Percentiles rank a stretch among this genome's conserved stretches.
phyloP scores from a whole-genome alignment of 148 eudicot species.

The Camellia granthamiana region DNA sequence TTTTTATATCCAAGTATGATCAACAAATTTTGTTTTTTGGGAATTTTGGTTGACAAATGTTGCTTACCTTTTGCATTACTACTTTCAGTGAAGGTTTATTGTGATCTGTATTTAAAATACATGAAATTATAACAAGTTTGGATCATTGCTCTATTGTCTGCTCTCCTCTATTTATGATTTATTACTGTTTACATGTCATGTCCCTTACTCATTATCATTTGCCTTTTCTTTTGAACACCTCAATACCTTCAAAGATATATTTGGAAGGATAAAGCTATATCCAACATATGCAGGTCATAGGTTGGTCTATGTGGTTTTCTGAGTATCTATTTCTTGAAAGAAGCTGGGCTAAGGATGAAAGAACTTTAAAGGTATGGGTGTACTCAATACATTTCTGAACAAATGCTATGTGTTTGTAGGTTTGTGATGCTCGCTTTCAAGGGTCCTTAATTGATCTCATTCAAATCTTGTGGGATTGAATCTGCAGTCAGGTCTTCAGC shows the following conservation, averaged over 20 bases:
- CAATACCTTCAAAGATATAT: neutral
- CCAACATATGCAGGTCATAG: slow-evolving; percentile 61
- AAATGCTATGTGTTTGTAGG: neutral
- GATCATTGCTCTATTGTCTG: neutral
- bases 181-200: too few relatives aligned
- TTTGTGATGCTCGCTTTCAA: neutral
- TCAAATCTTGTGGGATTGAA: slow-evolving; percentile 12
- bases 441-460: slow-evolving; percentile 15
- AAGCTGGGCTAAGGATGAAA: slow-evolving; percentile 84
- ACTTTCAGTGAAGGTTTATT: neutral
- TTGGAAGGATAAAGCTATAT: neutral
- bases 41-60: neutral
- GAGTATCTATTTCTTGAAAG: slow-evolving; percentile 89
- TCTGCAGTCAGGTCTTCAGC: slow-evolving; percentile 71
- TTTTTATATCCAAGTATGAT: neutral
- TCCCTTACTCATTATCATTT: neutral
- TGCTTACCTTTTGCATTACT: neutral
- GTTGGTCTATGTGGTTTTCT: slow-evolving; percentile 98
- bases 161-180: neutral
- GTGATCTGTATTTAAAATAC: neutral
- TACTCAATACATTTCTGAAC: neutral
- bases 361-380: slow-evolving; percentile 58
- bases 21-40: neutral
- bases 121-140: neutral
- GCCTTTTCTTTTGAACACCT: neutral